These are phyloP conservation scores for Kodamaea kakaduensis DNA, from an alignment of 805 yeast species.

Conservation along the genomic window DNA sequence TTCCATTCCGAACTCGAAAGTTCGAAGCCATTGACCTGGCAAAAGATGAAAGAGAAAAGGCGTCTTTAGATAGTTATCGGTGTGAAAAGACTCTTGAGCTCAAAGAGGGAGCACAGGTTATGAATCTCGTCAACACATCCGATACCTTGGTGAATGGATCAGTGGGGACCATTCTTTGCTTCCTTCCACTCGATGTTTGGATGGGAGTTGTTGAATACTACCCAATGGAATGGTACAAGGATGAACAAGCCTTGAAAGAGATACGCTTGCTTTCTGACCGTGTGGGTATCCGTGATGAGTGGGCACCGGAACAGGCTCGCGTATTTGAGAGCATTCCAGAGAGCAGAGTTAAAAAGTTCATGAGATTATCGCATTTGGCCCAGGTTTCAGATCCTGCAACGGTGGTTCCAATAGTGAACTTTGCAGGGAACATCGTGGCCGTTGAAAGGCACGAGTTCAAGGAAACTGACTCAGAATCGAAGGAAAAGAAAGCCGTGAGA, in stretches of 20 bases:
- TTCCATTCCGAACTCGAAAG: constrained; percentile 44
- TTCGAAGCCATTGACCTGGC: constrained; percentile 43
- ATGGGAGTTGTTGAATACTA: constrained; percentile 23
- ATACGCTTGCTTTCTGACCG: constrained; percentile 19
- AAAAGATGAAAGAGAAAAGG: constrained; percentile 16
- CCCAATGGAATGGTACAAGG: constrained; percentile 13
- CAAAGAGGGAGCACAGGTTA: constrained; percentile 88
- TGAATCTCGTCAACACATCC: constrained; percentile 75
- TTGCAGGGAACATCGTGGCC: constrained; percentile 34
- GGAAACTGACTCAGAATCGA: constrained; percentile 8
- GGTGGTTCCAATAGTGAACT: constrained; percentile 45
- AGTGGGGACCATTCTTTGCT: constrained; percentile 68
- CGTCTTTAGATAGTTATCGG: constrained; percentile 58
- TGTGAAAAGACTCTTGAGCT: constrained; percentile 61
- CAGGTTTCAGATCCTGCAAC: constrained; percentile 9
- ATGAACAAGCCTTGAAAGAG: constrained; percentile 22
- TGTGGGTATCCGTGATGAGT: constrained; percentile 19
- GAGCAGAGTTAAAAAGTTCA: constrained; percentile 23
- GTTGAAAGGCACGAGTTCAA: constrained; percentile 38
- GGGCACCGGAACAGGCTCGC: constrained; percentile 17
- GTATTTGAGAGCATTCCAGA: constrained; percentile 20
- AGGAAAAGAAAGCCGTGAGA: constrained; percentile 33
- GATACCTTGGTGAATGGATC: constrained; percentile 90
- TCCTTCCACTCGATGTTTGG: constrained; percentile 31
- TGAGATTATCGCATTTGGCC: constrained; percentile 19